Evolutionary conservation across 169 alveolate species (phyloP), one percentile per base, ranked within the genome.

Genomic region (Plasmodium knowlesi): DNA sequence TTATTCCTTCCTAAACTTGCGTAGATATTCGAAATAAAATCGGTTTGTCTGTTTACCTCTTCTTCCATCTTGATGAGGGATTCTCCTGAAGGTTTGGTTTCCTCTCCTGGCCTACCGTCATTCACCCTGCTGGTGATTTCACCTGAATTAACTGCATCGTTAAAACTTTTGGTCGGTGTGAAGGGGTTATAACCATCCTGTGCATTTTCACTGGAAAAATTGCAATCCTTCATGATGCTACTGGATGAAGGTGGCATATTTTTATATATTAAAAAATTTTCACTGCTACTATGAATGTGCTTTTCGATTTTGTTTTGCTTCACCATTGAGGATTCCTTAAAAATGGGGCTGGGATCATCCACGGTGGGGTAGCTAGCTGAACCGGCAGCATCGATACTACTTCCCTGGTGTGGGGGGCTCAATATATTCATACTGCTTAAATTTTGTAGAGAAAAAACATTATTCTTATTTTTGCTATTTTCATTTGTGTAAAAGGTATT

Each of bases 401-500:
- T 76, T 28, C 83, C n/a, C 30, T 76, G 6, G 71, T 67, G 14
- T 22, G 71, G 39, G 39, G 71, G 39, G 12, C 71, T 81, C 41
- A 79, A 22, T 32, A 80, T 80, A 46, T 81, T 53, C 82, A 78
- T 37, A 12, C 22, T 67, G 30, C 82, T 80, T 71, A 78, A 79
- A 61, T 89, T 78, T 5, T 89, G 46, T 80, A 89, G 53, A 0
- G 90, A 78, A 22, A 89, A 89, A 39, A 89, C 82, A 28, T 89
- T 78, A 54, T 80, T 79, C 74, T 78, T 89, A 70, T 89, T 79
- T 53, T 78, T 89, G 37, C 82, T 89, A 80, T 89, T 46, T 19
- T 89, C 90, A 89, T 89, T 89, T 43, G 88, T 78, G 57, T 89
- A 89, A 80, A 89, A 89, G 70, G 94, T 89, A 43, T 89, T 89